Evolutionary conservation across 1,284 basidiomycete genomes (phyloP), one percentile per base, ranked within the genome.

Genomic region (Vanrija pseudolonga): DNA sequence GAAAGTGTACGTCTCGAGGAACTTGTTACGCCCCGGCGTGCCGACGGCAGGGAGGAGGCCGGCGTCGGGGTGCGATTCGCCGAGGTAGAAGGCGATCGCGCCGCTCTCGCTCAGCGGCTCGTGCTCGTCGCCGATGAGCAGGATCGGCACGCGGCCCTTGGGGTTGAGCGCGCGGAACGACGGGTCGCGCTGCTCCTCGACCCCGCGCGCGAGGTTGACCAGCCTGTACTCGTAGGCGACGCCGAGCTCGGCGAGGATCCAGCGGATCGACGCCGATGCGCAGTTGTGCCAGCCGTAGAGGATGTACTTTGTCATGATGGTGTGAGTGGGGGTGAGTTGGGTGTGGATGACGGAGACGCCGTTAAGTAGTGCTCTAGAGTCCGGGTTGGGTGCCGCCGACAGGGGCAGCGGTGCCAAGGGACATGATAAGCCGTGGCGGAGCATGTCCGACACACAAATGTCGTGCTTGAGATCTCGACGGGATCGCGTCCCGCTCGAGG

Each of bases 61-160:
- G 3, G 55, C 54, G 28, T 43, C 49, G 2, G 53, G 51, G 48
- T 63, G 61, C 38, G 39, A 26, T 24, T 64, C 62, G 24, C 53
- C 56, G 14, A 66, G 56, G 26, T 60, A 41, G 17, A 61, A 40
- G 0, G 60, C 56, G 22, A 55, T 59, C 2, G 65, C 65, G 12
- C 51, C 55, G 6, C 59, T 51, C 57, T 66, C 65, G 20, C 58
- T 62, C 6, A 64, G 19, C 9, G 44, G 44, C 20, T 45, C 48
- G 8, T 55, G 24, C 32, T 9, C 32, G 41, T 52, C 48, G 12
- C 49, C 39, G 12, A 51, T 36, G 6, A 62, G 39, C 11, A 66
- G 53, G 3, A 59, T 56, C 3, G 65, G 65, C 6, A 66, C 55
- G 7, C 61, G 61, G 36, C 59, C 59, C 54, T 63, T 61, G 14